Evolutionary conservation across 768 basidiomycete species (phyloP).

Genomic region (Coprinopsis strossmayeri): DNA sequence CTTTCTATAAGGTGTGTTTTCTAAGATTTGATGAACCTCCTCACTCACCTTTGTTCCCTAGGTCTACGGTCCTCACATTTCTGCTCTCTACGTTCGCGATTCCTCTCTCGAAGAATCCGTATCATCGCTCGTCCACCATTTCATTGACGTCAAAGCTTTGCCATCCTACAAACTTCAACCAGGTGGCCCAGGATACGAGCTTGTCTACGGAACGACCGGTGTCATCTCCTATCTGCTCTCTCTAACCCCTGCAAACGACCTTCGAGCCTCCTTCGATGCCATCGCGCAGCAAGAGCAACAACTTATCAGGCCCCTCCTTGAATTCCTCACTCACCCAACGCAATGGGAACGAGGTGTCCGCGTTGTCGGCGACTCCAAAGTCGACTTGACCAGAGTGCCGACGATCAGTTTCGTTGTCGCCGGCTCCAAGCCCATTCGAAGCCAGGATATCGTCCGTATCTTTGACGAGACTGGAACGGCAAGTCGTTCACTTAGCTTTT

Average conservation of each 20-base stretch:
- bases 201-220: conserved; percentile 52
- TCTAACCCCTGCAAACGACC: conserved; percentile 40
- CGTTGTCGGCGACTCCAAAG: conserved; percentile 55
- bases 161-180: conserved; percentile 58
- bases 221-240: conserved; percentile 59
- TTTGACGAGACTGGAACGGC: conserved; percentile 64
- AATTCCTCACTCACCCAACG: conserved; percentile 43
- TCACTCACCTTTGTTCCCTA: conserved; percentile 19
- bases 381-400: conserved; percentile 43
- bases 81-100: conserved; percentile 55
- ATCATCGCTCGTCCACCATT: conserved; percentile 61
- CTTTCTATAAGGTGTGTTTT: conserved; percentile 62
- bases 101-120: conserved; percentile 45
- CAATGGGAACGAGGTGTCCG: conserved; percentile 55
- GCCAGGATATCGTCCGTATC: conserved; percentile 53
- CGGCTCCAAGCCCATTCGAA: conserved; percentile 48
- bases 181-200: conserved; percentile 72
- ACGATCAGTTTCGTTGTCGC: conserved; percentile 70
- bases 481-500: conserved; percentile 19
- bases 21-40: background rate
- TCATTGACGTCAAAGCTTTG: conserved; percentile 40
- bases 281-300: conserved; percentile 58
- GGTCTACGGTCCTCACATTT: conserved; percentile 73
- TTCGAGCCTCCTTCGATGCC: conserved; percentile 47
- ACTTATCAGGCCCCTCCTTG: conserved; percentile 47